phyloP scores from a whole-genome alignment of 2,329 filamentous ascomycete species.

The Colletotrichum sp. region DNA sequence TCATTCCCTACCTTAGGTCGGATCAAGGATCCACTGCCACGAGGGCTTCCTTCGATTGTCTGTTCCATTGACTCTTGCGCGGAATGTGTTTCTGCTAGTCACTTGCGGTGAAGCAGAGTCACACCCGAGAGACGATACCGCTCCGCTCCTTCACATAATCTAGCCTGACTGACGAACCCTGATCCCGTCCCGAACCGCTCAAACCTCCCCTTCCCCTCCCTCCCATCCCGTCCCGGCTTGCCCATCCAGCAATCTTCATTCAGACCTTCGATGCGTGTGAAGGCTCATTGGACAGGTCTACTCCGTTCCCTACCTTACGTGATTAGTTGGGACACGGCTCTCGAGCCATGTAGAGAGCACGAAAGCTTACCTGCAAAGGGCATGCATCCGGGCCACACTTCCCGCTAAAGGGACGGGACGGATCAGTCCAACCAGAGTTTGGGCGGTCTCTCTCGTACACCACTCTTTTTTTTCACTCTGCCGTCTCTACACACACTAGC shows the following conservation, averaged over 20 bases:
- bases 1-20: neutral
- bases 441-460: neutral
- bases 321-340: neutral
- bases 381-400: neutral
- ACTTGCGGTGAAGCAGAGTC: neutral
- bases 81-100: neutral
- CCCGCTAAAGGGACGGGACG: neutral
- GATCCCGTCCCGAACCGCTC: neutral
- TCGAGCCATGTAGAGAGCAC: neutral
- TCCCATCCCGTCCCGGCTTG: neutral
- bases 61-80: neutral
- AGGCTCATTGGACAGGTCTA: neutral
- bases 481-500: neutral
- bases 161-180: neutral
- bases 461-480: neutral
- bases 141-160: neutral
- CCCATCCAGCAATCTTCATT: neutral
- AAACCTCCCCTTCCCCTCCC: neutral
- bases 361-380: neutral
- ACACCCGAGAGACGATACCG: neutral
- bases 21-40: neutral
- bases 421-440: neutral
- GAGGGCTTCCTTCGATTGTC: neutral
- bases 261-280: neutral
- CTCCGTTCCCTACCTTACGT: neutral